Percentiles rank a stretch among this genome's conserved stretches.
phyloP scores from a whole-genome alignment of 306 rosid species.

The Lablab purpureus region DNA sequence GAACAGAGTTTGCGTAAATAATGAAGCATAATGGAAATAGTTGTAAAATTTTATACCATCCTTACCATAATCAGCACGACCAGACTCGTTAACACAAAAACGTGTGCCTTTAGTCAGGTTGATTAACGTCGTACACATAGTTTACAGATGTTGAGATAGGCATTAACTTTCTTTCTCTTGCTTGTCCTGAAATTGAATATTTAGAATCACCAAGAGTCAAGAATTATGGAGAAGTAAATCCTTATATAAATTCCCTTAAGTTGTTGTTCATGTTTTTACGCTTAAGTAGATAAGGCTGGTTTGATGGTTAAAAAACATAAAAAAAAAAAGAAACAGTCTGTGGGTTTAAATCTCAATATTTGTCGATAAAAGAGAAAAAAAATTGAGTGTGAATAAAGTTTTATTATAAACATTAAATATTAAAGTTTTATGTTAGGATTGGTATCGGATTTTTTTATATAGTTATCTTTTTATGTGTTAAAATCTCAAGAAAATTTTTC shows the following conservation, averaged over 20 bases:
- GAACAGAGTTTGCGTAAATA: background rate
- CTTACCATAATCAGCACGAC: background rate
- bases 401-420: too few relatives aligned
- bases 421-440: too few relatives aligned
- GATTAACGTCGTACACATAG: background rate
- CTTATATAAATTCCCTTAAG: background rate
- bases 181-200: background rate
- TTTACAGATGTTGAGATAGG: too few relatives aligned
- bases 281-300: background rate
- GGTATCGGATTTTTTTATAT: too few relatives aligned
- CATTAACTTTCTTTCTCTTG: background rate
- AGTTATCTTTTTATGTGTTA: too few relatives aligned
- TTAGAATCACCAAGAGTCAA: background rate
- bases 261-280: background rate
- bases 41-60: background rate
- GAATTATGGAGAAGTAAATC: background rate
- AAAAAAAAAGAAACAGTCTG: too few relatives aligned
- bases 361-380: too few relatives aligned
- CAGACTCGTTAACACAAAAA: background rate
- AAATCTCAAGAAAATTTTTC: too few relatives aligned
- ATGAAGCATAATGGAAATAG: too few relatives aligned
- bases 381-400: too few relatives aligned
- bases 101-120: background rate
- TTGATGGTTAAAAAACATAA: too few relatives aligned
- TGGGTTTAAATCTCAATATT: too few relatives aligned